Percentiles rank a stretch among this genome's conserved stretches.
These are phyloP conservation scores for Flammula alnicola DNA, from an alignment of 1,284 basidiomycete genomes.

Conservation along the genomic window DNA sequence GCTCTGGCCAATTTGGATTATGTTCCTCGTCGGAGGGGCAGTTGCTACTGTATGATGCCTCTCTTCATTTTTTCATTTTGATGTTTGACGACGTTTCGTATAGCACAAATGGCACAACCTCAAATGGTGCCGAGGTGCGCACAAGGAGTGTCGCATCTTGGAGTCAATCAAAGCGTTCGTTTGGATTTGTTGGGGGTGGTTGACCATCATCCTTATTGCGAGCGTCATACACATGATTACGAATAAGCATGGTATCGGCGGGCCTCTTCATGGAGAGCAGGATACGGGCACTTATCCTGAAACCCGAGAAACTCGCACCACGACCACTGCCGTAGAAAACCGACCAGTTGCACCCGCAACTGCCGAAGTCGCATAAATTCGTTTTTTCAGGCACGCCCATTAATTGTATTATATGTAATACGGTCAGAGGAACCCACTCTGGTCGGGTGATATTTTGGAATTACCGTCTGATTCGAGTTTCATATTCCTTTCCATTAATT, in stretches of 20 bases:
- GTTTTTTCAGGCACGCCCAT: too few relatives aligned
- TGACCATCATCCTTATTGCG: slow-evolving; percentile 29
- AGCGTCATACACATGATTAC: slow-evolving; percentile 25
- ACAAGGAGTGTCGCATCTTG: slow-evolving; percentile 35
- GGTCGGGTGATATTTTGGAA: too few relatives aligned
- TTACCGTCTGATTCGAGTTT: too few relatives aligned
- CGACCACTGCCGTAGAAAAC: too few relatives aligned
- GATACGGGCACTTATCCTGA: too few relatives aligned
- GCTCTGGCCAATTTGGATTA: slow-evolving; percentile 36
- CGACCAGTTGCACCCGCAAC: too few relatives aligned
- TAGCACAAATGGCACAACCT: slow-evolving; percentile 35
- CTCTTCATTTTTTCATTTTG: not conserved
- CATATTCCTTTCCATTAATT: too few relatives aligned
- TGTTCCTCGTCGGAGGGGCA: slow-evolving; percentile 42
- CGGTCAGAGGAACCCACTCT: too few relatives aligned
- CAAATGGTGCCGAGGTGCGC: slow-evolving; percentile 30
- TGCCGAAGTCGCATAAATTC: too few relatives aligned
- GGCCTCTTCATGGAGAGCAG: too few relatives aligned
- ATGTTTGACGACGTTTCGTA: not conserved
- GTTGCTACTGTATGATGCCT: slow-evolving; percentile 36
- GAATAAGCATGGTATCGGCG: slow-evolving; percentile 20
- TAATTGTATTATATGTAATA: too few relatives aligned
- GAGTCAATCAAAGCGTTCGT: slow-evolving; percentile 38
- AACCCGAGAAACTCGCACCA: too few relatives aligned
- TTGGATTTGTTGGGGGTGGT: slow-evolving; percentile 36